Evolutionary conservation across 2,329 filamentous ascomycete species (phyloP).

Genomic region (Beauveria pseudobassiana): DNA sequence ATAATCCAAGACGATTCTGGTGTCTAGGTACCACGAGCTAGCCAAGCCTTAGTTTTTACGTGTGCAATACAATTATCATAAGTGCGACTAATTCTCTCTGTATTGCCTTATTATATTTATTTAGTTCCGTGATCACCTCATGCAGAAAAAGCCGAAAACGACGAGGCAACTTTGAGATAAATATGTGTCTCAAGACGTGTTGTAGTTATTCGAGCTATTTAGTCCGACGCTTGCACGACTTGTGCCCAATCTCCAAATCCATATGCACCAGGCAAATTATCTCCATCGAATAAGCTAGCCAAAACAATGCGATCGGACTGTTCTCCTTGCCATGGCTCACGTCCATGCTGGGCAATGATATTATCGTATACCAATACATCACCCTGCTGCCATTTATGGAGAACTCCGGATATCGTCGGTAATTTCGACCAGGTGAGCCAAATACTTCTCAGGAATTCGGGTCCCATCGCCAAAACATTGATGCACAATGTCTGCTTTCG

Average conservation of each 20-base stretch:
- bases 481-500: slow-evolving; percentile 25
- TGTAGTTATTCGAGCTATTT: no score
- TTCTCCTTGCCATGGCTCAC: slow-evolving; percentile 39
- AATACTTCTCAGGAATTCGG: slow-evolving; percentile 37
- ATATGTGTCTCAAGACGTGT: no score
- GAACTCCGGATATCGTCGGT: slow-evolving; percentile 41
- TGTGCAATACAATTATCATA: no score
- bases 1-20: neutral
- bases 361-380: slow-evolving; percentile 44
- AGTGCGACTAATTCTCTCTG: no score
- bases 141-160: no score
- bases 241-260: slow-evolving; percentile 35
- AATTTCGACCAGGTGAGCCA: slow-evolving; percentile 33
- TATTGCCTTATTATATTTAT: no score
- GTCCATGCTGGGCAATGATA: slow-evolving; percentile 39
- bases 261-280: slow-evolving; percentile 36
- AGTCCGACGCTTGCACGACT: slow-evolving; percentile 31
- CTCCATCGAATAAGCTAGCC: slow-evolving; percentile 40
- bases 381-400: slow-evolving; percentile 39
- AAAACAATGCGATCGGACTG: slow-evolving; percentile 37
- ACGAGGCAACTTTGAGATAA: no score
- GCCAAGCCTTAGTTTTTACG: no score
- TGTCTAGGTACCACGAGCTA: neutral
- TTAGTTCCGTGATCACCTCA: no score
- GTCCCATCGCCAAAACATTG: slow-evolving; percentile 39